Evolutionary conservation across 2,329 filamentous ascomycete species (phyloP).

Genomic region (Aureobasidium sp.): DNA sequence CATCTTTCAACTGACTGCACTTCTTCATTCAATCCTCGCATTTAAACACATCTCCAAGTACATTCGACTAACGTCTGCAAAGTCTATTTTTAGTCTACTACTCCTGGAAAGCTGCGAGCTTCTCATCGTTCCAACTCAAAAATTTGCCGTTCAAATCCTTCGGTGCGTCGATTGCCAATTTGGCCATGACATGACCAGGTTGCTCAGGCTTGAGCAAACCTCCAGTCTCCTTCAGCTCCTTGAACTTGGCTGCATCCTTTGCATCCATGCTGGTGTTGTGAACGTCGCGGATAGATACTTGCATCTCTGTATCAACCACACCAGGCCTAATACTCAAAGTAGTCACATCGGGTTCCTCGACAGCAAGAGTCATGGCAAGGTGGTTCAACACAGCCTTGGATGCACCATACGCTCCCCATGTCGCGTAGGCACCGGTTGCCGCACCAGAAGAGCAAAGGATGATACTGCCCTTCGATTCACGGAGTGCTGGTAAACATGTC

Average conservation of each 20-base stretch:
- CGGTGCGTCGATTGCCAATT: conserved; percentile 59
- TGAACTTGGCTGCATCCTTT: conserved; percentile 57
- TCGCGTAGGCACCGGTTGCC: conserved; percentile 55
- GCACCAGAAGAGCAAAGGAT: conserved; percentile 78
- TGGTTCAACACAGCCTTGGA: conserved; percentile 82
- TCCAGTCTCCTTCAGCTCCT: conserved; percentile 61
- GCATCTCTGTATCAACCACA: conserved; percentile 85
- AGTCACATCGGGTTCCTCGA: conserved; percentile 70
- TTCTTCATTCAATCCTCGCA: not conserved
- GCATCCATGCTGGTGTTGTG: conserved; percentile 56
- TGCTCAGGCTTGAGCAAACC: conserved; percentile 73
- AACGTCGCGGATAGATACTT: conserved; percentile 68
- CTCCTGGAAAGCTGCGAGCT: conserved; percentile 50
- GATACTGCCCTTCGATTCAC: conserved; percentile 62
- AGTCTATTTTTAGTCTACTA: conserved; percentile 19
- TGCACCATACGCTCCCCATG: conserved; percentile 76
- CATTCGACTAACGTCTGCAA: conserved; percentile 9
- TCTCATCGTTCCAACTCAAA: conserved; percentile 52
- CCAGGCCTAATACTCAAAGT: conserved; percentile 70
- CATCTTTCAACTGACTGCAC: conserved; percentile 70
- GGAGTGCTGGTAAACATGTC: conserved; percentile 62
- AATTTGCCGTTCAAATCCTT: conserved; percentile 69
- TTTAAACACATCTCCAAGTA: not conserved
- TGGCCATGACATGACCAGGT: conserved; percentile 80
- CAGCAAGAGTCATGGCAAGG: conserved; percentile 62